A percentile compares a stretch with the other conserved stretches of the same genome.
Evolutionary conservation across 2,329 filamentous ascomycete genomes (phyloP).

Genomic region (Kalaharituber pfeilii): DNA sequence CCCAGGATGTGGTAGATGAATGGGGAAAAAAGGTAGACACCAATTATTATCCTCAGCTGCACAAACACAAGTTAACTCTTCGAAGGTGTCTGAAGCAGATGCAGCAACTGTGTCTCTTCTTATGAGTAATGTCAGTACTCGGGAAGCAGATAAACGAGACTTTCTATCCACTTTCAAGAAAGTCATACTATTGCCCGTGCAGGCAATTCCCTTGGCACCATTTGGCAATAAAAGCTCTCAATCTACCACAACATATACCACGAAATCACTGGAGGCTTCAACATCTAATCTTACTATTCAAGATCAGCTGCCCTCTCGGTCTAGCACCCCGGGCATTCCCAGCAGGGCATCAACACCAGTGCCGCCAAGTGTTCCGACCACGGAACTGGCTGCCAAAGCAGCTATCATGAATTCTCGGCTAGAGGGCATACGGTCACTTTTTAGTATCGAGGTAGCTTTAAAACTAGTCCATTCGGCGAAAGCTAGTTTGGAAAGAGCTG

Average conservation of each 20-base stretch:
- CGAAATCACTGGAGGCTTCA: not conserved
- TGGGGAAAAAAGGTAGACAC: constrained; percentile 82
- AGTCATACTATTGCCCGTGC: constrained; percentile 97
- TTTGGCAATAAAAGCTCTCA: constrained; percentile 30
- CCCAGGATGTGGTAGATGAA: constrained; percentile 55
- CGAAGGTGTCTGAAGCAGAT: constrained; percentile 50
- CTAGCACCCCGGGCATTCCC: not conserved
- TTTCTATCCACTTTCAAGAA: constrained; percentile 95
- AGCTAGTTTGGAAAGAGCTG: constrained; percentile 65
- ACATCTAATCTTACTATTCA: constrained; percentile 24
- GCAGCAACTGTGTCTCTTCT: constrained; percentile 81
- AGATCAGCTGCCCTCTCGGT: constrained; percentile 10
- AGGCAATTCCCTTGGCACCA: constrained; percentile 51
- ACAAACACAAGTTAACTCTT: not conserved
- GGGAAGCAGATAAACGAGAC: constrained; percentile 89
- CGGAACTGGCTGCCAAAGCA: constrained; percentile 85
- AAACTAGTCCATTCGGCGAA: constrained; percentile 81
- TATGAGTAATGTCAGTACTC: constrained; percentile 75
- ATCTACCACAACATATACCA: not conserved
- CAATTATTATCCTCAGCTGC: not conserved
- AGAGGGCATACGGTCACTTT: constrained; percentile 85
- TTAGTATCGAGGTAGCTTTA: constrained; percentile 89
- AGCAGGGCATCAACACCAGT: constrained; percentile 13
- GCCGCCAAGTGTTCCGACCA: constrained; percentile 24
- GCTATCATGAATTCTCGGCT: constrained; percentile 89